Evolutionary conservation across 306 rosid species (phyloP).

Genomic region (Crataegus laevigata): DNA sequence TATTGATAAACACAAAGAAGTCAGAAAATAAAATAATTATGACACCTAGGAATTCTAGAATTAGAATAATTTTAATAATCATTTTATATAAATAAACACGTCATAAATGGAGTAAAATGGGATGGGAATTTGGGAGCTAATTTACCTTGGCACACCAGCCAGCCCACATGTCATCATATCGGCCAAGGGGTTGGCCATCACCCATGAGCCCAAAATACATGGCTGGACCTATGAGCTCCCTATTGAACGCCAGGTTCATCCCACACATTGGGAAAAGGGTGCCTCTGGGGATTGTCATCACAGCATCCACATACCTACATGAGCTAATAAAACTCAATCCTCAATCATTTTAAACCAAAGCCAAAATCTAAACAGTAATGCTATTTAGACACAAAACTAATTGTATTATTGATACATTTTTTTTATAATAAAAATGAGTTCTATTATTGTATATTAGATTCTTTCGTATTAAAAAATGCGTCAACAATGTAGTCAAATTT

Average conservation of each 20-base stretch:
- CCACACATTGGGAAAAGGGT: slow-evolving; percentile 47
- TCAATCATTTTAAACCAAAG: not conserved
- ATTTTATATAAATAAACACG: no score
- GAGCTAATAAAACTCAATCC: slow-evolving; percentile 1
- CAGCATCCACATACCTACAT: slow-evolving; percentile 34
- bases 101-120: no score
- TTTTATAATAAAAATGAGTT: no score
- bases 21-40: no score
- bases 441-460: not conserved
- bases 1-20: no score
- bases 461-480: no score
- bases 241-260: slow-evolving; percentile 43
- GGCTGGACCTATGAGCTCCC: slow-evolving; percentile 42
- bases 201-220: slow-evolving; percentile 54
- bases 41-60: no score
- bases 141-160: slow-evolving; percentile 45
- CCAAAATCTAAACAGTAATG: not conserved
- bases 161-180: slow-evolving; percentile 51
- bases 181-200: slow-evolving; percentile 40
- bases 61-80: no score
- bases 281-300: slow-evolving; percentile 41
- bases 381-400: not conserved
- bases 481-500: no score
- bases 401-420: not conserved
- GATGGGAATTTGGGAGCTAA: not conserved